These are phyloP conservation scores for Aureobasidium subglaciale DNA, from an alignment of 2,329 filamentous ascomycete genomes.

Conservation along the genomic window DNA sequence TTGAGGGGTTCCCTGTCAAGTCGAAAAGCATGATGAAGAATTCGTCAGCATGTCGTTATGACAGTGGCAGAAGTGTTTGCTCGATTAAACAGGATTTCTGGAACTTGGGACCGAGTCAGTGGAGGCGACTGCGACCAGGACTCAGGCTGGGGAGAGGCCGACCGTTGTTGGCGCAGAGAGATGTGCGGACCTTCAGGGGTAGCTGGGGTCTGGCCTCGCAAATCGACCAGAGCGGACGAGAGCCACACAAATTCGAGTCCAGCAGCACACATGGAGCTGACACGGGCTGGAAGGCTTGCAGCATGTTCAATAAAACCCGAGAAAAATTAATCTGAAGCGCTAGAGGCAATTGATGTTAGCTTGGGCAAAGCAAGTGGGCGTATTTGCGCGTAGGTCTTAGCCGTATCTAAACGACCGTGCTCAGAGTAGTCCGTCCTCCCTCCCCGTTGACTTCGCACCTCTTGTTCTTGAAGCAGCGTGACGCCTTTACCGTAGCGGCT, in stretches of 20 bases:
- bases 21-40: neutral
- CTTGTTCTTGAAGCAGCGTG: conserved; percentile 4
- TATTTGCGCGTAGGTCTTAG: neutral
- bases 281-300: conserved; percentile 1
- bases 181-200: conserved; percentile 7
- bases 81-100: too few species aligned
- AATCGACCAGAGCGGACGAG: neutral
- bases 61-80: too few species aligned
- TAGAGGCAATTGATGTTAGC: conserved; percentile 4
- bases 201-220: conserved; percentile 4
- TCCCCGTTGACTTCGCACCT: neutral
- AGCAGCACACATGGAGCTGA: neutral
- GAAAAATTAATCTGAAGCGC: neutral
- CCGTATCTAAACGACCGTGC: conserved; percentile 11
- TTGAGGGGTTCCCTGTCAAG: neutral
- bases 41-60: neutral
- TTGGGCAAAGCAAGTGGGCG: neutral
- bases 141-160: neutral
- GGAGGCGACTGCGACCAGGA: neutral
- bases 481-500: conserved; percentile 7
- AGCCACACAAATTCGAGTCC: too few species aligned
- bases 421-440: neutral
- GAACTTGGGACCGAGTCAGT: too few species aligned
- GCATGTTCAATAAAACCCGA: neutral
- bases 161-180: neutral